Base-by-base conservation (phyloP, 805 yeast species). In the Wickerhamomyces xylosicus region DNA sequence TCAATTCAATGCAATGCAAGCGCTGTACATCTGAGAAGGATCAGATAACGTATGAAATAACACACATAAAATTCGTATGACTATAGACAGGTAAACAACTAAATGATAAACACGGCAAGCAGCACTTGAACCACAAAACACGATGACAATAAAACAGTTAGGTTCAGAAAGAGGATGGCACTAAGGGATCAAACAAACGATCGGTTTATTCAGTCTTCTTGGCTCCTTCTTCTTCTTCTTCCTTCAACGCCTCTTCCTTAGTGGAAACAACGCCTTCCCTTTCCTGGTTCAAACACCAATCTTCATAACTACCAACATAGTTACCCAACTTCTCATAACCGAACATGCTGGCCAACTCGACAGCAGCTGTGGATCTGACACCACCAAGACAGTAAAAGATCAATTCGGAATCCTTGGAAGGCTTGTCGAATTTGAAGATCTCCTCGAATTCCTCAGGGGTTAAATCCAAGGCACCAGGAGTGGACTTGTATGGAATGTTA, bases 361-460 rank as follows among this genome's bases (percentile, higher is more conserved):
- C 95, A 33, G 96, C 89, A 45, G 86, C 85, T 34, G 85, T 71
- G 19, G 94, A 81, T 66, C 98, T 78, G 35, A 87, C 83, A 41
- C 98, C 98, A 8, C 84, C 95, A 36, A 83, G 74, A 62, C 98
- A 90, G 64, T 89, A 89, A 62, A 90, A 89, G 33, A 90, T 73
- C 55, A 90, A 67, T 48, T 85, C 84, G 54, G 82, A 74, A 37
- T 77, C 78, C 36, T 65, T 59, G 6, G 63, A 49, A 3, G 98
- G 98, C 64, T 90, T 90, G 13, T 67, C 69, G 53, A 87, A 79
- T 13, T 94, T 90, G 63, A 89, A 86, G 35, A 74, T 67, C 29
- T 82, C 84, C 51, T 76, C 71, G 53, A 92, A 90, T 47, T 85
- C 95, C 39, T 84, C 95, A 5, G 72, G 70, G 1, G 79, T 61